Conservation (phyloP, 371 early-diverging fungal species). For the Smittium culicis region DNA sequence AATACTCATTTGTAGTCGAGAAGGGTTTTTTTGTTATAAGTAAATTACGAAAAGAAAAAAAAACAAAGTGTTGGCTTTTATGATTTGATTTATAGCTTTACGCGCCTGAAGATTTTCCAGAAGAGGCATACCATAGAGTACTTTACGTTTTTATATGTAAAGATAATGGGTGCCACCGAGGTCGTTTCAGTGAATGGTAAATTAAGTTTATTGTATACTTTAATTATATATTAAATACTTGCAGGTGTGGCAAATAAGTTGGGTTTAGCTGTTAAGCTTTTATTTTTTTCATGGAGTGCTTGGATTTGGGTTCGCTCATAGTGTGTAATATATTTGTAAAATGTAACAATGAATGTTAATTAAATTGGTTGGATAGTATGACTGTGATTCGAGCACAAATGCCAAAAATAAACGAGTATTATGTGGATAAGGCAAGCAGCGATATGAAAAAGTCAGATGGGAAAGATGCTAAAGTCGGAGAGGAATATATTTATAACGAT, state of each 20-base stretch:
- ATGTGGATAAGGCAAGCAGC: conserved; percentile 32
- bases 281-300: neutral
- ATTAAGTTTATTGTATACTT: conserved; percentile 20
- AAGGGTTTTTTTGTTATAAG: too few species aligned
- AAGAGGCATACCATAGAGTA: conserved; percentile 75
- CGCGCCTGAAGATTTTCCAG: conserved; percentile 79
- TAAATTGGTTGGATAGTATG: conserved; percentile 46
- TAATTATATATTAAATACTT: too few species aligned
- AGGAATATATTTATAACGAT: conserved; percentile 16
- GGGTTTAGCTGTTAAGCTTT: neutral
- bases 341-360: too few species aligned
- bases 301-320: too few species aligned
- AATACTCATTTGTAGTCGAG: too few species aligned
- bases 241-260: neutral
- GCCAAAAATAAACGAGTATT: conserved; percentile 63
- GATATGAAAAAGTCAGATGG: conserved; percentile 31
- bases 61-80: neutral
- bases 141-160: conserved; percentile 84
- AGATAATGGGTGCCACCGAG: conserved; percentile 60
- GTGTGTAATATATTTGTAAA: too few species aligned
- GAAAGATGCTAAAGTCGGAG: conserved; percentile 17
- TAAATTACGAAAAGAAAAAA: neutral
- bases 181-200: conserved; percentile 27
- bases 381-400: conserved; percentile 73
- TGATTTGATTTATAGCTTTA: conserved; percentile 44